phyloP scores from a whole-genome alignment of 2,329 filamentous ascomycete species.

The Colletotrichum sp. region DNA sequence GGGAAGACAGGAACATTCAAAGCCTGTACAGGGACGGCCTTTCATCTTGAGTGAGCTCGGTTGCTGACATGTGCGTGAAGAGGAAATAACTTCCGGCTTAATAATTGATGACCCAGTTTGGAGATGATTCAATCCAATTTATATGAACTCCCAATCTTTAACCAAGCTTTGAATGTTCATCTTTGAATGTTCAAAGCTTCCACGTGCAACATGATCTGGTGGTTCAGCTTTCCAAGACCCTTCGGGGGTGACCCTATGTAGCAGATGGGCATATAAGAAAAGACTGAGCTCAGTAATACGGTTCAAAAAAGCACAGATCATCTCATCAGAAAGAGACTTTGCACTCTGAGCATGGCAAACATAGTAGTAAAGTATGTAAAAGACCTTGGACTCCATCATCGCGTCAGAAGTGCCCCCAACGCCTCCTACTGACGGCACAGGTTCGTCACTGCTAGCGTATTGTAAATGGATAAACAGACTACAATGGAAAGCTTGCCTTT shows the following conservation, averaged over 20 bases:
- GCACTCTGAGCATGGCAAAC: not conserved
- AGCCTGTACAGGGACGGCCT: not conserved
- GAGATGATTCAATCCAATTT: not conserved
- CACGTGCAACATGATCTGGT: not conserved
- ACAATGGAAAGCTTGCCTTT: fast-evolving
- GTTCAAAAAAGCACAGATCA: not conserved
- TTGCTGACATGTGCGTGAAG: fast-evolving
- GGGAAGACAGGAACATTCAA: fast-evolving
- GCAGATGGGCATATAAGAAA: not conserved
- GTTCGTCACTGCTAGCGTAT: not conserved
- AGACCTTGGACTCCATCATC: not conserved
- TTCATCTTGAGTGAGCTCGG: not conserved
- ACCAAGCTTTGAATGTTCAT: fast-evolving
- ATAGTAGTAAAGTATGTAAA: fast-evolving
- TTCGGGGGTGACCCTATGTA: not conserved
- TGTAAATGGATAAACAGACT: not conserved
- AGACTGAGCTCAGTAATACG: not conserved
- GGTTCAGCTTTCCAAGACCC: not conserved
- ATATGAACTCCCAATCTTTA: not conserved
- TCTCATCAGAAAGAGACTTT: not conserved
- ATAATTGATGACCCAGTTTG: not conserved
- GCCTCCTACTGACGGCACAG: fast-evolving
- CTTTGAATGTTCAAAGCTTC: not conserved
- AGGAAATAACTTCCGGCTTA: not conserved
- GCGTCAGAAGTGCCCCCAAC: not conserved